phyloP scores from a whole-genome alignment of 371 early-diverging fungal species.

The Syncephalastrum monosporum region DNA sequence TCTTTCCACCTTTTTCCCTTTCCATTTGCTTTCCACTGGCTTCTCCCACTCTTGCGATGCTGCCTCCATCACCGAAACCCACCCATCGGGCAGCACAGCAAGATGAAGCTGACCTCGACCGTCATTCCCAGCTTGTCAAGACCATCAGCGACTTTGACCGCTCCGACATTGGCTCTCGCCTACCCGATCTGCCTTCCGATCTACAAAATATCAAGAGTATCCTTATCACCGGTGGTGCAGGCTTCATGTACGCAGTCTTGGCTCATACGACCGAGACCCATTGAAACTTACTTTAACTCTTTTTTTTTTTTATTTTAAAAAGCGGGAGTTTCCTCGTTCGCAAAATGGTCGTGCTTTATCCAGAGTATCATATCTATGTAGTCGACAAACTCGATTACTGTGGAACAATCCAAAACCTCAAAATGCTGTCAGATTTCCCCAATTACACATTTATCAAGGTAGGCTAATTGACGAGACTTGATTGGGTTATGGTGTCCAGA shows the following conservation, averaged over 20 bases:
- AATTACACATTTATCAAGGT: slow-evolving; percentile 74
- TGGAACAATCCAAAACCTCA: slow-evolving; percentile 68
- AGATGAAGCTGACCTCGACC: slow-evolving; percentile 6
- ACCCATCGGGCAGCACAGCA: neutral
- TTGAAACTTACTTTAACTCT: neutral
- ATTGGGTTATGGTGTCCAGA: neutral
- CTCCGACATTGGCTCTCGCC: slow-evolving; percentile 45
- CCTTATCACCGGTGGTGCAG: slow-evolving; percentile 87
- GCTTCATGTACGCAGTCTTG: slow-evolving; percentile 72
- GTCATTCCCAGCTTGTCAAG: slow-evolving; percentile 27
- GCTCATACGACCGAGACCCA: neutral
- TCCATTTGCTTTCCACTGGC: too few relatives aligned
- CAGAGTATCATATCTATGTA: slow-evolving; percentile 69
- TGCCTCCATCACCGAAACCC: too few relatives aligned
- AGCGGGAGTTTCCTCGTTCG: slow-evolving; percentile 64
- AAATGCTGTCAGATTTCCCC: slow-evolving; percentile 48
- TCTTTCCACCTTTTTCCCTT: too few relatives aligned
- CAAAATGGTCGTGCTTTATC: slow-evolving; percentile 65
- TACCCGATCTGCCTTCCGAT: slow-evolving; percentile 29
- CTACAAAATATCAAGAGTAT: slow-evolving; percentile 51
- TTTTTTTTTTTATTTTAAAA: neutral
- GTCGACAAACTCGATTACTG: slow-evolving; percentile 86
- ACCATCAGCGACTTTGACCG: slow-evolving; percentile 39
- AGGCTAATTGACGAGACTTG: slow-evolving; percentile 1
- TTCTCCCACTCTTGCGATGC: too few relatives aligned